phyloP scores from a whole-genome alignment of 371 early-diverging fungal genomes.

The Saksenaea vasiformis region DNA sequence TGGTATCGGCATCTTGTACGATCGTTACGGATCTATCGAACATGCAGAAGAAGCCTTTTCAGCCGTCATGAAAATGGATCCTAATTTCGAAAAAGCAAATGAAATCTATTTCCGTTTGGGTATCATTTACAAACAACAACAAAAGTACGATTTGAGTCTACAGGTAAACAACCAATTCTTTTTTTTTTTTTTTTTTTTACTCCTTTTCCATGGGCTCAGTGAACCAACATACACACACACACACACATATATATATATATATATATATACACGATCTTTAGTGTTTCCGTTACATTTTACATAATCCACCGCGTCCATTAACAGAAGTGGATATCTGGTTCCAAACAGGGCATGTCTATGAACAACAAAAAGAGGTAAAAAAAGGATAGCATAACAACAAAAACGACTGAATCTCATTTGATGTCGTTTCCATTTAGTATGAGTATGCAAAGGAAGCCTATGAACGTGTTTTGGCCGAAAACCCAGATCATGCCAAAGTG shows the following conservation, averaged over 20 bases:
- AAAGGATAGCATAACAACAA: background rate
- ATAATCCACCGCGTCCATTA: slow-evolving; percentile 92
- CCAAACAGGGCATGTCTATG: slow-evolving; percentile 96
- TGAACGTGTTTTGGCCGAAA: slow-evolving; percentile 86
- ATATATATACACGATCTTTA: too few species aligned
- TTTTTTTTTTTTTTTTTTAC: too few species aligned
- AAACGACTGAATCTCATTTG: background rate
- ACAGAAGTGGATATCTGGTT: slow-evolving; percentile 96
- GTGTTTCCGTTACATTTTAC: slow-evolving; percentile 93
- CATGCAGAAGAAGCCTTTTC: slow-evolving; percentile 98
- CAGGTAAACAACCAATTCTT: slow-evolving; percentile 51
- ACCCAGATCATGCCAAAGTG: slow-evolving; percentile 94
- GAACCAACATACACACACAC: too few species aligned
- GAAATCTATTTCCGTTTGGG: slow-evolving; percentile 98
- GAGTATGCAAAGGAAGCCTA: slow-evolving; percentile 88
- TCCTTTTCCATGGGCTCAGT: too few species aligned
- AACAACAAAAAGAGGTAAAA: slow-evolving; percentile 90
- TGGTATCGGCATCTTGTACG: slow-evolving; percentile 97
- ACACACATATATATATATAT: too few species aligned
- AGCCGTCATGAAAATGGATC: slow-evolving; percentile 87
- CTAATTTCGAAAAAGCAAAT: slow-evolving; percentile 92
- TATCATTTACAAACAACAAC: slow-evolving; percentile 96
- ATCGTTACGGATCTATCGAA: slow-evolving; percentile 94
- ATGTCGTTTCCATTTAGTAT: slow-evolving; percentile 46
- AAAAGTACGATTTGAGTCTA: slow-evolving; percentile 83